Evolutionary conservation across 1,139 yeast genomes (phyloP), one percentile per base, ranked within the genome.

Genomic region (Taiozyma sp.): DNA sequence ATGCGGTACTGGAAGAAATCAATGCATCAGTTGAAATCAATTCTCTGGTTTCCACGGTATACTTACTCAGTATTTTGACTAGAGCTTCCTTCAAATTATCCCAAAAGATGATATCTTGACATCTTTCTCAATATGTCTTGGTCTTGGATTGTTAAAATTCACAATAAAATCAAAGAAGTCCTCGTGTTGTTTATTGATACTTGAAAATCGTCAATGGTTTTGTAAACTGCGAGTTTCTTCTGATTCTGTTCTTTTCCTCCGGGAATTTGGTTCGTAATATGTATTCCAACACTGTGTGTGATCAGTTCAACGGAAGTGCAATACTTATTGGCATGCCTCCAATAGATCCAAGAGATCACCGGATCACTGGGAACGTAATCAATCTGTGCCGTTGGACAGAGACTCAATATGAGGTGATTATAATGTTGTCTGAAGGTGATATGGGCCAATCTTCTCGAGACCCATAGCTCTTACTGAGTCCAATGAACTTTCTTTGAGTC

Each of bases 51-150:
- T 55, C 59, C 11, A 58, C 56, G 5, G 59, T 60, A 61, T 84
- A 85, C 64, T 84, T 84, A 44, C 83, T 72, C 46, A 83, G 72
- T n/a, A 84, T 85, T 60, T 81, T 83, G 42, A 71, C 68, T 48
- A 84, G 64, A 0, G 90, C 90, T 43, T 68, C 71, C 41, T 71
- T 74, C 39, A 84, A 67, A 49, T 75, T 74, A 24, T 68, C 60
- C 90, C 90, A 84, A 39, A 72, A 72, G 59, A 84, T 81, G 5
- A 84, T 19, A 19, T 89, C 62, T 84, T 84, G 55, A 84, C 79
- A 62, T 84, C 88, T 62, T 85, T 85, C 60, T 83, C 89, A 50
- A 85, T 85, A 60, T 83, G 83, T 43, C 90, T 69, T 4, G 90
- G 90, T 56, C 83, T 73, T 2, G 91, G 90, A 48, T 76, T 75